Conservation (phyloP, 371 early-diverging fungal species). For the Rhizopus arrhizus region DNA sequence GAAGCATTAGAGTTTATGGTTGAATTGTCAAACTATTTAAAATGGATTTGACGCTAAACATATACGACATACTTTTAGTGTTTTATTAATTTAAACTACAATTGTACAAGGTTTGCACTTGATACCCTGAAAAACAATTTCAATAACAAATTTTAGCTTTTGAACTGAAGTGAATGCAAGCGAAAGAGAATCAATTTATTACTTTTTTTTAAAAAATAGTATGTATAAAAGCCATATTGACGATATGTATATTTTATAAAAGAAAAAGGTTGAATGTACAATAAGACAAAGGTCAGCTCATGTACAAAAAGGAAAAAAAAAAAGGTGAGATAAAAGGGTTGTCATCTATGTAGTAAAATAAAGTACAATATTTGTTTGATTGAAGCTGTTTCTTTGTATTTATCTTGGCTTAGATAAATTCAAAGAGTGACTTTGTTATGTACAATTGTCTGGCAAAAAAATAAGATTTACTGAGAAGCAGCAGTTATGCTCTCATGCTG, state of each 20-base stretch:
- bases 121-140: no score
- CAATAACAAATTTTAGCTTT: no score
- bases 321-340: neutral
- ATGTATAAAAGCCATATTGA: neutral
- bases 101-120: no score
- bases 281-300: neutral
- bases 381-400: neutral
- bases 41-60: no score
- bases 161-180: no score
- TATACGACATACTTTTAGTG: no score
- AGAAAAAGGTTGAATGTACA: neutral
- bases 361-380: neutral
- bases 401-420: no score
- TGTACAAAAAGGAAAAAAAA: neutral
- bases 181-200: no score
- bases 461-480: neutral
- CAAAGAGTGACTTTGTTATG: neutral
- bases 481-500: neutral
- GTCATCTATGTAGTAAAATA: neutral
- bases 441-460: slow-evolving; percentile 1
- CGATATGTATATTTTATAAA: neutral
- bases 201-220: no score
- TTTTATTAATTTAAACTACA: no score
- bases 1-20: no score
- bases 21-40: no score